Percentiles rank a stretch among this genome's conserved stretches.
These are phyloP conservation scores for Wickerhamomyces pijperi DNA, from an alignment of 805 yeast genomes.

Conservation along the genomic window DNA sequence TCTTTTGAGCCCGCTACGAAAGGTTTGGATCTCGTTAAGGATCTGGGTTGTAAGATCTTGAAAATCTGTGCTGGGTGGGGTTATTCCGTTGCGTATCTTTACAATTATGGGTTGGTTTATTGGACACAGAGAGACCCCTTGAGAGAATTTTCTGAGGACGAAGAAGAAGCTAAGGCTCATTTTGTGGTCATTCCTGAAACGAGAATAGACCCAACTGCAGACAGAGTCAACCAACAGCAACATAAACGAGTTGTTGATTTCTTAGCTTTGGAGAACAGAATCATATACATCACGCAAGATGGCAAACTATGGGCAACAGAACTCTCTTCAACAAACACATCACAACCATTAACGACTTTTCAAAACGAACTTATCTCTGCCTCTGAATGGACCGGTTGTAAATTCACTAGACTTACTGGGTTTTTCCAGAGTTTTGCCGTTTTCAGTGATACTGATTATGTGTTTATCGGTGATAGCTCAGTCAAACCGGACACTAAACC, in stretches of 20 bases:
- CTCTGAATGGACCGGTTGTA: slow-evolving; percentile 11
- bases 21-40: slow-evolving; percentile 17
- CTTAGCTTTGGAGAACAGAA: slow-evolving; percentile 37
- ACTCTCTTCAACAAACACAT: slow-evolving; percentile 4
- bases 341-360: neutral
- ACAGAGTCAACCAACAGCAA: slow-evolving; percentile 12
- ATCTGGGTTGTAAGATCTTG: slow-evolving; percentile 22
- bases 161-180: slow-evolving; percentile 25
- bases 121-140: slow-evolving; percentile 36
- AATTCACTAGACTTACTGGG: slow-evolving; percentile 42
- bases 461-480: slow-evolving; percentile 8
- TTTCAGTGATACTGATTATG: slow-evolving; percentile 36
- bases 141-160: slow-evolving; percentile 12
- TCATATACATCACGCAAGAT: slow-evolving; percentile 35
- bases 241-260: slow-evolving; percentile 37
- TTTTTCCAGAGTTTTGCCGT: slow-evolving; percentile 43
- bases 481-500: slow-evolving; percentile 20
- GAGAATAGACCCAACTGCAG: slow-evolving; percentile 7
- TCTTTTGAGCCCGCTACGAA: slow-evolving; percentile 5
- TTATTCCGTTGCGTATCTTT: slow-evolving; percentile 36
- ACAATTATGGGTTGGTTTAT: slow-evolving; percentile 40
- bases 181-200: slow-evolving; percentile 32
- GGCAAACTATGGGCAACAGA: slow-evolving; percentile 24
- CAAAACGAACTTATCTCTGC: neutral
- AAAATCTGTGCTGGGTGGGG: slow-evolving; percentile 63